phyloP scores from a whole-genome alignment of 768 basidiomycete genomes.

The Hygrophoropsis aurantiaca region DNA sequence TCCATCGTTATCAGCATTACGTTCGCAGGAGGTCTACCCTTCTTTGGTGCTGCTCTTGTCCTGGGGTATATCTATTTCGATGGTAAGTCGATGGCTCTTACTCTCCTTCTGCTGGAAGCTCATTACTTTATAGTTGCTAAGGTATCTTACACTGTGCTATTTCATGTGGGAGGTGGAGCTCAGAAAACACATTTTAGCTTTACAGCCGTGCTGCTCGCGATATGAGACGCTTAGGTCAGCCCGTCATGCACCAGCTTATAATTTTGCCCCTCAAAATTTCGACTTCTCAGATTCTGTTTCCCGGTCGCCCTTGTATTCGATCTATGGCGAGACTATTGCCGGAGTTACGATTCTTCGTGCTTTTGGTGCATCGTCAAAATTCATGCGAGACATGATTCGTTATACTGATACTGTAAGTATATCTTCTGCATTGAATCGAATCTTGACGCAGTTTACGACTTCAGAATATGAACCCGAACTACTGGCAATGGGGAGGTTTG shows the following conservation, averaged over 20 bases:
- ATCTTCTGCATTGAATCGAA: not conserved
- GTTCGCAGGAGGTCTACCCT: slow-evolving; percentile 75
- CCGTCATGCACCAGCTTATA: not conserved
- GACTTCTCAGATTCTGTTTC: slow-evolving; percentile 43
- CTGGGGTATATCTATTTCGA: slow-evolving; percentile 70
- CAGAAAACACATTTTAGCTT: too few species aligned
- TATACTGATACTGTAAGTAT: slow-evolving; percentile 73
- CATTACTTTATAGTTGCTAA: slow-evolving; percentile 32
- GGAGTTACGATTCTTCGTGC: slow-evolving; percentile 64
- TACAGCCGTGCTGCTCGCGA: slow-evolving; percentile 88
- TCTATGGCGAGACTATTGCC: slow-evolving; percentile 51
- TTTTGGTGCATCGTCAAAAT: slow-evolving; percentile 87
- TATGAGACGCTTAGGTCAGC: slow-evolving; percentile 73
- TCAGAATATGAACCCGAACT: slow-evolving; percentile 70
- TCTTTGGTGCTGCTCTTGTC: slow-evolving; percentile 57
- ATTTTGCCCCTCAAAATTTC: not conserved
- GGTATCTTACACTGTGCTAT: slow-evolving; percentile 16
- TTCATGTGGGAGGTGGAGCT: too few species aligned
- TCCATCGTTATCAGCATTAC: slow-evolving; percentile 77
- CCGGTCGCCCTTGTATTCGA: slow-evolving; percentile 47
- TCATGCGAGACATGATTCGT: slow-evolving; percentile 79
- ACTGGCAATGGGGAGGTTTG: slow-evolving; percentile 88
- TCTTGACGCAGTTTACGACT: slow-evolving; percentile 1
- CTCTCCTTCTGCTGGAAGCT: not conserved
- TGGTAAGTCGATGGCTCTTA: slow-evolving; percentile 40